Evolutionary conservation across 176 grass and related monocot genomes (phyloP), one percentile per base, ranked within the genome.

Genomic region (Triticum turgidum): DNA sequence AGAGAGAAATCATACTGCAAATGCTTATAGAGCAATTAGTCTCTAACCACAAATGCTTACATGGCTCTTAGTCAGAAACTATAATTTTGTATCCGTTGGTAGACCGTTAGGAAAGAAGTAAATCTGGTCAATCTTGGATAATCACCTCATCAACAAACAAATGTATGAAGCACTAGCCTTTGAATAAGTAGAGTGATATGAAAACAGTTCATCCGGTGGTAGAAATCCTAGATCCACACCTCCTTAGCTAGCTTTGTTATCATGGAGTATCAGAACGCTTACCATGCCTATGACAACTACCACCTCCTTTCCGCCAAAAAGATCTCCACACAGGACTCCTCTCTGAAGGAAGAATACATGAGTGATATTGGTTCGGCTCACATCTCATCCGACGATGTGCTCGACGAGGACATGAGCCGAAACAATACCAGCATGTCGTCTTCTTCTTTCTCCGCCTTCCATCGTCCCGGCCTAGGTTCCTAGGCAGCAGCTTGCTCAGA

Each of bases 291-390:
- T 10, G 39, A 29, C 20, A n/a, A 14, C 32, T 15, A 54, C 80
- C 44, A 52, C 18, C 27, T 21, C 0, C 47, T 21, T 0, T 66
- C 1, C 6, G 61, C 14, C 78, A 64, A 63, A 1, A 20, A 1
- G 10, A 68, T 69, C 41, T 51, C 45, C 18, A 18, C 5, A 39
- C 7, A 54, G 41, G 27, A 11, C 14, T 45, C 3, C 3, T 47
- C 2, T 79, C n/a, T 62, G 90, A 86, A 92, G 86, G 83, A 93
- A 91, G 86, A 85, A 77, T 88, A 91, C 89, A 93, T 84, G 86
- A 84, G 86, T 93, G 92, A 91, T 91, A 93, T 93, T 91, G 92
- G 83, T 91, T 81, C 92, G 89, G 89, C 92, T 93, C 89, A 80
- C 79, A 79, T 93, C 88, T 71, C 66, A 49, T 76, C 79, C 22